phyloP scores from a whole-genome alignment of 2,329 filamentous ascomycete species.

The Alternaria arborescens region DNA sequence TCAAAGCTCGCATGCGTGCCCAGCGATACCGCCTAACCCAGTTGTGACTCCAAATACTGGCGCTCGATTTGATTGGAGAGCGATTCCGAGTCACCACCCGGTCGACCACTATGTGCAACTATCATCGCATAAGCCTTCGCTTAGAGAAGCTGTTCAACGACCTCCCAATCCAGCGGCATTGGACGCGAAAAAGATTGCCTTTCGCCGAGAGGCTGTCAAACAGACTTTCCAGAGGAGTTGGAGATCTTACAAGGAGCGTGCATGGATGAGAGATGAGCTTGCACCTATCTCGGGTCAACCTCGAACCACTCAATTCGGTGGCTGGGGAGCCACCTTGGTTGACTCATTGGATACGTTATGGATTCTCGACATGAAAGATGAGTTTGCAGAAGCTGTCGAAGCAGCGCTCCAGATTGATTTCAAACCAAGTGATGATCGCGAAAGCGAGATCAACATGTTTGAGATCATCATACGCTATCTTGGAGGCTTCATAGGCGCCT shows the following conservation, averaged over 20 bases:
- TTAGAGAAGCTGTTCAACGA: background rate
- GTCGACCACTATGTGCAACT: too few species aligned
- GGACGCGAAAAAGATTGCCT: background rate
- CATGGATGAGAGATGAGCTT: too few species aligned
- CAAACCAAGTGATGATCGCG: slow-evolving; percentile 45
- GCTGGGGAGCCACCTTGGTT: too few species aligned
- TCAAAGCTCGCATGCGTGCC: background rate
- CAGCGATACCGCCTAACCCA: background rate
- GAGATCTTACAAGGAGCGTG: too few species aligned
- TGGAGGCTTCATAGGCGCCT: slow-evolving; percentile 84
- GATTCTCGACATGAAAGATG: background rate
- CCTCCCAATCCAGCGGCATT: background rate
- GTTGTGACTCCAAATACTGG: background rate
- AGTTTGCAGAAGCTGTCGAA: slow-evolving; percentile 54
- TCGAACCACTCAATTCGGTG: too few species aligned
- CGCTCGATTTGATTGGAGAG: background rate
- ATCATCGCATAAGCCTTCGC: too few species aligned
- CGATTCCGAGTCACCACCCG: too few species aligned
- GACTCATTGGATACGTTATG: background rate
- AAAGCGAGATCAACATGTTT: slow-evolving; percentile 56
- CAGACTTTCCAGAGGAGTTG: background rate
- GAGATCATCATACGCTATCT: slow-evolving; percentile 76
- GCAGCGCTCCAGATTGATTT: slow-evolving; percentile 55
- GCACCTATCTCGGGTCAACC: too few species aligned
- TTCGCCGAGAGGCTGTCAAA: background rate